Base-by-base conservation (phyloP, 305 asterid species). In the Plantago rigida region DNA sequence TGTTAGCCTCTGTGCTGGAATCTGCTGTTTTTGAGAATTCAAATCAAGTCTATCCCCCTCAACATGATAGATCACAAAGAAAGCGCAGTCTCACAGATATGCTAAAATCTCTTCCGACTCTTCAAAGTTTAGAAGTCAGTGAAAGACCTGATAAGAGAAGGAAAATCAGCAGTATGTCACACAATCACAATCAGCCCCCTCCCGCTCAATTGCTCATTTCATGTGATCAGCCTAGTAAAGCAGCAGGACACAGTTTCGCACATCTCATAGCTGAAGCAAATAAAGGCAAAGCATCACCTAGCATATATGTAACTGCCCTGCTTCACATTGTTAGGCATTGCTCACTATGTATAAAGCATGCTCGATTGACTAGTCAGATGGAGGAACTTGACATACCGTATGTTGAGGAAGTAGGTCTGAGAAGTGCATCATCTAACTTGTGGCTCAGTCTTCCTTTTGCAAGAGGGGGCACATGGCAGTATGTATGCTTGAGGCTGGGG, bases 351-450 rank as follows among this genome's bases (percentile, higher is more conserved):
- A 87, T 93, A 68, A 93, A 93, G 64, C 99, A 93, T 78, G 96
- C 97, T 71, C 89, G 82, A 64, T 78, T 93, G 75, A 89, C 96
- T 55, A 89, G 97, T 72, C 99, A 93, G 77, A 93, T 93, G 99
- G 94, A 87, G 63, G 89, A 82, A 55, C 88, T 93, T 71, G 95
- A 82, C 71, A 85, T 87, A 63, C 95, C 99, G 42, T 93, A 75
- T 74, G 96, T 85, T 63, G 97, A 93, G 79, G 99, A 93, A 84
- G 93, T 93, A 73, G 96, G 95, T 50, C 74, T 85, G 58, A 84
- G 95, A 81, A 85, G 77, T 72, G 86, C 90, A 51, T 89, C 99
- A 65, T 89, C 96, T 48, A 89, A 81, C 81, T 74, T 93, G 78
- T 93, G 99, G 97, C 84, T 93, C 65, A 89, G 97, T 64, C 86